A percentile compares a stretch with the other conserved stretches of the same genome.
phyloP scores from a whole-genome alignment of 495 filamentous ascomycete species.

The Podospora didyma region DNA sequence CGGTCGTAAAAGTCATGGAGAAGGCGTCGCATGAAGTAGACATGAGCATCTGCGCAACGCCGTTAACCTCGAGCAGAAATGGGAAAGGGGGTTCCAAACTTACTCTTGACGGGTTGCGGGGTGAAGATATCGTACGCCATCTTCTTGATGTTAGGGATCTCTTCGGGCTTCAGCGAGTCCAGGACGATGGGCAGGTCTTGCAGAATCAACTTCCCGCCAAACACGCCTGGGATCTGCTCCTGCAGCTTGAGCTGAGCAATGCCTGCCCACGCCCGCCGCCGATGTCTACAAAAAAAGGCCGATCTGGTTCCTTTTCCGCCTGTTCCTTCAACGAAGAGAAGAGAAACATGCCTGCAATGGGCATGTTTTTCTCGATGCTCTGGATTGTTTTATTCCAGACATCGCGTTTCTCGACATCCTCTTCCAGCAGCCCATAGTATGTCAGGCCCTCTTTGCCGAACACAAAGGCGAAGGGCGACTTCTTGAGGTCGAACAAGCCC shows the following conservation, averaged over 20 bases:
- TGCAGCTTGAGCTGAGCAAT: constrained; percentile 24
- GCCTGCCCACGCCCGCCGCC: constrained; percentile 26
- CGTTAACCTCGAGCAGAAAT: not conserved
- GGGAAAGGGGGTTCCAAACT: not conserved
- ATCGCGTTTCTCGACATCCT: constrained; percentile 7
- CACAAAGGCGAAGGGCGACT: constrained; percentile 28
- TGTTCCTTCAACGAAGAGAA: constrained; percentile 25
- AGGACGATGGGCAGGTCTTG: constrained; percentile 21
- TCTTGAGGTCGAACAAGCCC: constrained; percentile 25
- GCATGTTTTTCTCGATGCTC: constrained; percentile 24
- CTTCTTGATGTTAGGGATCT: constrained; percentile 12
- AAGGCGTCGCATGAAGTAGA: constrained; percentile 51
- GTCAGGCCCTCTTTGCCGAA: constrained; percentile 24
- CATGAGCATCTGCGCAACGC: constrained; percentile 33
- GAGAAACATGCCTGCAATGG: constrained; percentile 35
- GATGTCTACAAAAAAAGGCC: constrained; percentile 29
- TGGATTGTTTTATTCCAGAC: constrained; percentile 21
- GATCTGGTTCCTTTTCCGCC: constrained; percentile 27
- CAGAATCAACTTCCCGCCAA: constrained; percentile 18
- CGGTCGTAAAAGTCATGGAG: constrained; percentile 48
- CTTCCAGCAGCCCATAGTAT: constrained; percentile 26
- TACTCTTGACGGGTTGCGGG: constrained; percentile 17
- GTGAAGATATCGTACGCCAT: constrained; percentile 19
- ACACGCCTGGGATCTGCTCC: constrained; percentile 13
- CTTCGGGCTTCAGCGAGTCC: constrained; percentile 11